Percentiles rank a stretch among this genome's conserved stretches.
Evolutionary conservation across 768 basidiomycete species (phyloP).

Genomic region (Pulveroboletus sp.): DNA sequence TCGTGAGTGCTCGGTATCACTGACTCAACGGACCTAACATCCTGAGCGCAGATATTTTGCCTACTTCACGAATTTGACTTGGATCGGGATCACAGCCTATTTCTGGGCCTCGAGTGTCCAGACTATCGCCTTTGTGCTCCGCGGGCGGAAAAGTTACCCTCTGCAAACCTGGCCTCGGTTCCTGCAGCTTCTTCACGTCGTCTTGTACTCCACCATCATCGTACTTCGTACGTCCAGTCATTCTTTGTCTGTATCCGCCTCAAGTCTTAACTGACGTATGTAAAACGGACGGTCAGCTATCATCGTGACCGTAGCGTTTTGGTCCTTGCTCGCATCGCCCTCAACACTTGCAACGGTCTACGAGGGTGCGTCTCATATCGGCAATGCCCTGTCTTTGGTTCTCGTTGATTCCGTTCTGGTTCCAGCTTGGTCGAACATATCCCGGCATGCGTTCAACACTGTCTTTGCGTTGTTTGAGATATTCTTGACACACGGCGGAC

Average conservation of each 20-base stretch:
- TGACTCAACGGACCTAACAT: background rate
- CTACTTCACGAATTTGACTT: conserved; percentile 63
- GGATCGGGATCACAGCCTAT: conserved; percentile 59
- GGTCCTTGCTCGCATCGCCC: conserved; percentile 48
- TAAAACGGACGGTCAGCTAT: conserved; percentile 41
- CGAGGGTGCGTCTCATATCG: conserved; percentile 31
- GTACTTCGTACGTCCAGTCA: conserved; percentile 50
- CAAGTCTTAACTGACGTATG: background rate
- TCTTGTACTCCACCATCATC: conserved; percentile 47
- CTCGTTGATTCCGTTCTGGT: background rate
- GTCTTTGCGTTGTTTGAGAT: conserved; percentile 57
- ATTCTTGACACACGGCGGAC: conserved; percentile 47
- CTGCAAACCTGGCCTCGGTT: conserved; percentile 56
- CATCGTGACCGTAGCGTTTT: conserved; percentile 61
- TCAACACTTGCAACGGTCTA: conserved; percentile 39
- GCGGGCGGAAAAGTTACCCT: conserved; percentile 40
- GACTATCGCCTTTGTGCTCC: conserved; percentile 41
- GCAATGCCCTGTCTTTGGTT: background rate
- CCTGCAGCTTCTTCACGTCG: conserved; percentile 54
- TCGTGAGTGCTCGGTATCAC: conserved; percentile 30
- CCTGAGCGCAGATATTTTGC: conserved; percentile 46
- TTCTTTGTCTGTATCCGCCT: background rate
- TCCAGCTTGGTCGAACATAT: conserved; percentile 57
- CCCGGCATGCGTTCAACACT: conserved; percentile 58
- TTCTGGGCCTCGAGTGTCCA: conserved; percentile 58